Conservation (phyloP, 441 rosid genomes). For the Omphalea diandra region DNA sequence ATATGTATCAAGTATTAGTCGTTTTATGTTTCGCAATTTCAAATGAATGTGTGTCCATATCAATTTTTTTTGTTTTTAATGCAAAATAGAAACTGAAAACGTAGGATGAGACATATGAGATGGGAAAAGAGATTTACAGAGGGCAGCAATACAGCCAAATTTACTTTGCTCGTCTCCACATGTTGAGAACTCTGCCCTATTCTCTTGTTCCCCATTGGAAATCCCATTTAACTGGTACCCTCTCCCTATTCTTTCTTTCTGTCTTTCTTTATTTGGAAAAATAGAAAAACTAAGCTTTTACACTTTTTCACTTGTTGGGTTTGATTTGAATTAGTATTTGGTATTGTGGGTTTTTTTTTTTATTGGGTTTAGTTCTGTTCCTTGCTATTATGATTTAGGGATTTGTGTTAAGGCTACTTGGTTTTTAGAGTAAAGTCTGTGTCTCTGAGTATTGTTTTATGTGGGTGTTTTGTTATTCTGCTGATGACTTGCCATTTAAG, state of each 20-base stretch:
- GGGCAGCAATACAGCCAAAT: slow-evolving; percentile 98
- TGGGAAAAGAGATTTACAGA: slow-evolving; percentile 67
- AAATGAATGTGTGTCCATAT: neutral
- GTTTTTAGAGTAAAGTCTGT: neutral
- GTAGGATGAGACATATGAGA: slow-evolving; percentile 81
- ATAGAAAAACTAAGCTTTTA: too few species aligned
- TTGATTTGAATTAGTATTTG: neutral
- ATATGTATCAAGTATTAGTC: neutral
- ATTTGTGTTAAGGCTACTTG: neutral
- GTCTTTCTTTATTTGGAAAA: too few species aligned
- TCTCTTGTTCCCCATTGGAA: slow-evolving; percentile 83
- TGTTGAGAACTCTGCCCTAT: slow-evolving; percentile 72
- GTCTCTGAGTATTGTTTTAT: neutral
- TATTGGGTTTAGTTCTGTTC: neutral
- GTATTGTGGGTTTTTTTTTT: neutral
- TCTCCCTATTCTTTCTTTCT: neutral
- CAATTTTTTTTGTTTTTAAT: neutral
- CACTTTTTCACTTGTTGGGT: too few species aligned
- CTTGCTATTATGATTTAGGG: neutral
- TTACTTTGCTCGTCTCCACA: slow-evolving; percentile 85
- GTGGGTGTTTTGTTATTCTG: slow-evolving; percentile 14
- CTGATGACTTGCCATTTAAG: neutral
- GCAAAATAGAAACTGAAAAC: neutral
- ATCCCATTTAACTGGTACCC: slow-evolving; percentile 67
- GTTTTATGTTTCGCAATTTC: neutral